phyloP scores from a whole-genome alignment of 2,329 filamentous ascomycete genomes.

The Epichloe brachyelytri region DNA sequence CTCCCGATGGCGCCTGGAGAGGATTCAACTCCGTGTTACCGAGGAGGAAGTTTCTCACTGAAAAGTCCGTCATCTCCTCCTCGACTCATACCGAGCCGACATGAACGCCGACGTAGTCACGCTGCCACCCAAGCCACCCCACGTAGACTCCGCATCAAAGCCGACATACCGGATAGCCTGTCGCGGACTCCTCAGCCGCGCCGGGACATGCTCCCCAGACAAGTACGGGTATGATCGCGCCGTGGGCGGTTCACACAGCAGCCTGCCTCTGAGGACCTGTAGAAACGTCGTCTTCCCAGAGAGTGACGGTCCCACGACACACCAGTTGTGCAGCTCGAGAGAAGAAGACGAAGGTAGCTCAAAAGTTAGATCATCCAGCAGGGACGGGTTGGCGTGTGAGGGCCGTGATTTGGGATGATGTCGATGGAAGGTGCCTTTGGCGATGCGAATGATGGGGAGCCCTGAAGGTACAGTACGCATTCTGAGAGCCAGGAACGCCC shows the following conservation, averaged over 20 bases:
- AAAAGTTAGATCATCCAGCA: conserved; percentile 63
- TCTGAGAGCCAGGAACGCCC: background rate
- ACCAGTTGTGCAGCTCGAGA: conserved; percentile 54
- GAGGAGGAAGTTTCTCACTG: conserved; percentile 64
- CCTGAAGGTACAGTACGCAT: conserved; percentile 13
- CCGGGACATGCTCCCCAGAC: conserved; percentile 44
- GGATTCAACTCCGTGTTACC: conserved; percentile 79
- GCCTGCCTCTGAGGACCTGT: conserved; percentile 61
- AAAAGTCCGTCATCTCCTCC: conserved; percentile 79
- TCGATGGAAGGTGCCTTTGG: conserved; percentile 73
- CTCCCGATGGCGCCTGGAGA: conserved; percentile 26
- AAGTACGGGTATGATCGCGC: conserved; percentile 72
- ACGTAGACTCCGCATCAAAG: conserved; percentile 61
- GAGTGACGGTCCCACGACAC: conserved; percentile 67
- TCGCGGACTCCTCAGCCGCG: conserved; percentile 42
- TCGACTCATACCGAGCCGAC: conserved; percentile 80
- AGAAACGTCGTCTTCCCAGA: conserved; percentile 74
- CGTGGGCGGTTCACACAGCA: conserved; percentile 62
- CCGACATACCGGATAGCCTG: conserved; percentile 80
- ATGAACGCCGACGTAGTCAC: conserved; percentile 65
- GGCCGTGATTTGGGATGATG: conserved; percentile 48
- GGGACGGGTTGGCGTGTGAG: conserved; percentile 48
- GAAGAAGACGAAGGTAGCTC: conserved; percentile 47
- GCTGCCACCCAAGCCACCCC: conserved; percentile 36
- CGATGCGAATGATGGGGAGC: conserved; percentile 55